Evolutionary conservation across 257 asterid genomes (phyloP).

Genomic region (Penstemon eatonii): DNA sequence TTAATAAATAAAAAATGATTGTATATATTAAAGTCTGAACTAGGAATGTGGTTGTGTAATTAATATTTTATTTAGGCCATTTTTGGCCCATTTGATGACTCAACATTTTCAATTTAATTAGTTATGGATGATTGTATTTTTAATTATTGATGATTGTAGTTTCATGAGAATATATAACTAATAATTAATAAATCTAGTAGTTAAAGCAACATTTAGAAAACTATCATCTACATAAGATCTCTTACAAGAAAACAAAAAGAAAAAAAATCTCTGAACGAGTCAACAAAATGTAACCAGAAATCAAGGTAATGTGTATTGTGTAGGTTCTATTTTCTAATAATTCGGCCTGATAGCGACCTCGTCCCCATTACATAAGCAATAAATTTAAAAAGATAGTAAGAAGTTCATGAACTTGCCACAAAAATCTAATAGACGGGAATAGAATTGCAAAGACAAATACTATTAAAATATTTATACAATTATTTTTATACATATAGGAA

Average conservation of each 20-base stretch:
- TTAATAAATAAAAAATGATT: slow-evolving; percentile 1
- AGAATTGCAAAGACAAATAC: background rate
- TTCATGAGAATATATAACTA: background rate
- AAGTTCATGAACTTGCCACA: slow-evolving; percentile 36
- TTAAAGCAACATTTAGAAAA: background rate
- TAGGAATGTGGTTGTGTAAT: slow-evolving; percentile 13
- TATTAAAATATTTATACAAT: slow-evolving; percentile 1
- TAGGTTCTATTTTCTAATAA: background rate
- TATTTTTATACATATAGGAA: background rate
- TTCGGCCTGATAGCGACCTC: slow-evolving; percentile 28
- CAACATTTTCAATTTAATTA: background rate
- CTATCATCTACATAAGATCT: too few relatives aligned
- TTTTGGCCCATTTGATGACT: background rate
- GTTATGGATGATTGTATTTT: background rate
- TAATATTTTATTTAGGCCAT: slow-evolving; percentile 9
- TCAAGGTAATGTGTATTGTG: slow-evolving; percentile 16
- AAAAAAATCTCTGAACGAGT: background rate
- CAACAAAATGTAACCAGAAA: slow-evolving; percentile 24
- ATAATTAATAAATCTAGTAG: slow-evolving; percentile 11
- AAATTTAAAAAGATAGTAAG: slow-evolving; percentile 8
- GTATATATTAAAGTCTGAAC: slow-evolving; percentile 21
- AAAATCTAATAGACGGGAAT: slow-evolving; percentile 14
- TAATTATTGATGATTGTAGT: background rate
- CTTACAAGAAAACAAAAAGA: too few relatives aligned
- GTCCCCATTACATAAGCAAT: slow-evolving; percentile 12